Conservation (phyloP, 202 grass and related monocot genomes). For the Brachypodium distachyon region DNA sequence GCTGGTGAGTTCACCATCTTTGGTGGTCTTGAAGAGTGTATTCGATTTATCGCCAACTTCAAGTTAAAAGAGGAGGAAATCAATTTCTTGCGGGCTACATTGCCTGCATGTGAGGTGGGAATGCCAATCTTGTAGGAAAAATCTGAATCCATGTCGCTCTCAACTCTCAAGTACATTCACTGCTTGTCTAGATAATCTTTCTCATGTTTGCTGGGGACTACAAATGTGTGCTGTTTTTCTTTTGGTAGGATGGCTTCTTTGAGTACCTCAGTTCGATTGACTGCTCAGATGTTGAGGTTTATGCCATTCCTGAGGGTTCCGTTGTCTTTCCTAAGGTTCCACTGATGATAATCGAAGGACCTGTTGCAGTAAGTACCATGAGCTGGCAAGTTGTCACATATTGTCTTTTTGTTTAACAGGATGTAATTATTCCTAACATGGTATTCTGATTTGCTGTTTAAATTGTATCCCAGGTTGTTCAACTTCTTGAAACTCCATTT, state of each 20-base stretch:
- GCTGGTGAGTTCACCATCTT: slow-evolving; percentile 89
- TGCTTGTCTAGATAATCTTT: not conserved
- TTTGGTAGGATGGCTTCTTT: slow-evolving; percentile 78
- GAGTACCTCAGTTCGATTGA: slow-evolving; percentile 67
- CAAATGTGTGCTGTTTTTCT: not conserved
- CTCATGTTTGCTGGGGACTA: not conserved
- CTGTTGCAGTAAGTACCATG: slow-evolving; percentile 70
- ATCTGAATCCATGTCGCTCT: not conserved
- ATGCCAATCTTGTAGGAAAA: slow-evolving; percentile 3
- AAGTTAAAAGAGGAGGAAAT: slow-evolving; percentile 73
- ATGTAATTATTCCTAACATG: not conserved
- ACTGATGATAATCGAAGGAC: slow-evolving; percentile 83
- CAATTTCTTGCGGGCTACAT: slow-evolving; percentile 44
- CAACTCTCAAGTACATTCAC: not conserved
- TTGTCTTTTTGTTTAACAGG: not conserved
- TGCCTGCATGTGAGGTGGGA: slow-evolving; percentile 70
- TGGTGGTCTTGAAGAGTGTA: slow-evolving; percentile 89
- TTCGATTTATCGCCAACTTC: slow-evolving; percentile 90
- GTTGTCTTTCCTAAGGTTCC: slow-evolving; percentile 94
- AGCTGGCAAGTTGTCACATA: not conserved
- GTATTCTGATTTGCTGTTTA: not conserved
- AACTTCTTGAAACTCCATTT: slow-evolving; percentile 97
- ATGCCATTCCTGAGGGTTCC: slow-evolving; percentile 80
- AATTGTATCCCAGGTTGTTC: slow-evolving; percentile 51
- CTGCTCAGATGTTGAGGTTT: slow-evolving; percentile 90